Conservation (phyloP, 768 basidiomycete species). For the Xerocomus potaroensis region DNA sequence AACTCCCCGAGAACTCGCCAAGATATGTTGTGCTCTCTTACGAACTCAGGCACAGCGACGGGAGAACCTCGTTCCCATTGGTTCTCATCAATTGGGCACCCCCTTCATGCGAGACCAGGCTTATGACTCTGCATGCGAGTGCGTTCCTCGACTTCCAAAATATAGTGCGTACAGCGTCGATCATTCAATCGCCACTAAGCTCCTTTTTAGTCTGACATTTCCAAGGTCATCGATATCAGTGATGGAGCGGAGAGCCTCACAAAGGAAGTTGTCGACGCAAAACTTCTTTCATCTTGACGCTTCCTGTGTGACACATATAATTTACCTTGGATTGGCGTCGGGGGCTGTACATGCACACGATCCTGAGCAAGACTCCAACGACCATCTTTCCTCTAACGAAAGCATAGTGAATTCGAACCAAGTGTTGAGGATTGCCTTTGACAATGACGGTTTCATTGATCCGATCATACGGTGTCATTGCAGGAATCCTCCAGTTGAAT, state of each 20-base stretch:
- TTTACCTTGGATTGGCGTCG: not conserved
- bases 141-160: conserved; percentile 75
- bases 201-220: conserved; percentile 58
- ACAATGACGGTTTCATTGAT: no score
- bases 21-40: conserved; percentile 84
- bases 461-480: no score
- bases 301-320: not conserved
- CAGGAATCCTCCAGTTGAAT: no score
- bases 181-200: conserved; percentile 1
- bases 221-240: conserved; percentile 74
- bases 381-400: no score
- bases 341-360: no score
- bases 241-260: conserved; percentile 84
- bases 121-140: conserved; percentile 81
- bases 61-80: conserved; percentile 79
- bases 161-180: conserved; percentile 45
- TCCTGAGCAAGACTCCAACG: no score
- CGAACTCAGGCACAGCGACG: conserved; percentile 74
- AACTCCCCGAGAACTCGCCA: conserved; percentile 83
- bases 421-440: no score
- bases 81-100: conserved; percentile 90
- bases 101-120: conserved; percentile 64
- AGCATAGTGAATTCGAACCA: no score
- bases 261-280: conserved; percentile 61
- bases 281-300: conserved; percentile 35